Percentiles rank a stretch among this genome's conserved stretches.
These are phyloP conservation scores for Trichoderma afroharzianum DNA, from an alignment of 2,329 filamentous ascomycete species.

Conservation along the genomic window DNA sequence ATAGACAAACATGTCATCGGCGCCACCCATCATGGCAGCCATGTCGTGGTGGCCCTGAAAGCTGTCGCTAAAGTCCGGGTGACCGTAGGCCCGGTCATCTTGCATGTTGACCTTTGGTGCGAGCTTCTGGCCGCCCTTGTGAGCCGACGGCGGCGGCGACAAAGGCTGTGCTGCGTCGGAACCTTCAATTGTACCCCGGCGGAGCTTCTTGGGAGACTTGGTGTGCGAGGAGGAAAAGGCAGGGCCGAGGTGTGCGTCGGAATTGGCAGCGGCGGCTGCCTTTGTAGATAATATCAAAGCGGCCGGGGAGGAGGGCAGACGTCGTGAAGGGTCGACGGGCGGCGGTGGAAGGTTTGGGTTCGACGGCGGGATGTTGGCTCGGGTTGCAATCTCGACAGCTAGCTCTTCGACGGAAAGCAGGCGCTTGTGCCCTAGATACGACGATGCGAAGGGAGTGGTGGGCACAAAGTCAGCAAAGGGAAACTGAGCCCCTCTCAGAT, in stretches of 20 bases:
- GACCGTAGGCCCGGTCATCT: slow-evolving; percentile 53
- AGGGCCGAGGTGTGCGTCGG: slow-evolving; percentile 28
- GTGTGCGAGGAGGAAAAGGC: slow-evolving; percentile 23
- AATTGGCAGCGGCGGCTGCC: slow-evolving; percentile 28
- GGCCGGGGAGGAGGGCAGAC: slow-evolving; percentile 56
- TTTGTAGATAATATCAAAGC: slow-evolving; percentile 34
- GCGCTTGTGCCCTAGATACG: slow-evolving; percentile 42
- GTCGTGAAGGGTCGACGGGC: slow-evolving; percentile 56
- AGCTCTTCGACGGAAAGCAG: slow-evolving; percentile 49
- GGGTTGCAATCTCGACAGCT: slow-evolving; percentile 52
- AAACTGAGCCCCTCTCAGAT: slow-evolving; percentile 46
- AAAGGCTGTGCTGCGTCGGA: slow-evolving; percentile 46
- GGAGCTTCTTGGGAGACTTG: slow-evolving; percentile 43
- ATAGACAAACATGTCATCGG: slow-evolving; percentile 57
- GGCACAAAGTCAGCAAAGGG: slow-evolving; percentile 45
- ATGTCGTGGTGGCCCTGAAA: slow-evolving; percentile 47
- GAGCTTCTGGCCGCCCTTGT: slow-evolving; percentile 54
- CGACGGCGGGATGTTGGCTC: slow-evolving; percentile 59
- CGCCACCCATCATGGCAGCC: slow-evolving; percentile 42
- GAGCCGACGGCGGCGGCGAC: slow-evolving; percentile 58
- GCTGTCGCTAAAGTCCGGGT: slow-evolving; percentile 47
- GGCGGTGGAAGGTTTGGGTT: slow-evolving; percentile 52
- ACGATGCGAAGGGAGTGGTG: slow-evolving; percentile 32
- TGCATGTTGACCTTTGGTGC: slow-evolving; percentile 55
- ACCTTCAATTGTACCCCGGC: slow-evolving; percentile 39